A percentile compares a stretch with the other conserved stretches of the same genome.
Conservation (phyloP, 2,329 filamentous ascomycete species). For the Akanthomyces muscarius region DNA sequence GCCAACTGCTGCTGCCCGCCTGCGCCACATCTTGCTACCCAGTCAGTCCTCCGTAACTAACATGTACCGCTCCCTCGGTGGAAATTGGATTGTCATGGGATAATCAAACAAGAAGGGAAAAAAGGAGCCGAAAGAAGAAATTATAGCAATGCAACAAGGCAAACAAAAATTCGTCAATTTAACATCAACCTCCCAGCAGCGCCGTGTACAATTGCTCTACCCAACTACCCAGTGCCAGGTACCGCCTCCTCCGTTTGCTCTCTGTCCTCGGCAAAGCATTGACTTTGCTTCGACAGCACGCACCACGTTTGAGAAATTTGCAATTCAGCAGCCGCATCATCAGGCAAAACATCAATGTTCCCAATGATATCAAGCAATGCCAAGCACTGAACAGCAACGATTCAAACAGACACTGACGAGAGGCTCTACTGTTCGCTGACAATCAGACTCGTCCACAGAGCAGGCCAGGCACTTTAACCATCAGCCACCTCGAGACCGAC, state of each 20-base stretch:
- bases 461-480: too few species aligned
- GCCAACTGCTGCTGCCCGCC: neutral
- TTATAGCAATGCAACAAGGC: neutral
- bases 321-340: neutral
- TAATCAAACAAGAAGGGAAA: neutral
- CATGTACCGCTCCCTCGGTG: too few species aligned
- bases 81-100: too few species aligned
- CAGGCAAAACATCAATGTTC: neutral
- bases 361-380: too few species aligned
- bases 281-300: neutral
- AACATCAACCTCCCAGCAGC: too few species aligned
- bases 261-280: neutral
- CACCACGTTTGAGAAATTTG: neutral
- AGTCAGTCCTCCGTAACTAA: too few species aligned
- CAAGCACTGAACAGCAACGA: too few species aligned
- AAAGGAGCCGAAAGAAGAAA: neutral
- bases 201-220: neutral
- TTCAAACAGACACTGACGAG: too few species aligned
- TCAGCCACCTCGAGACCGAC: neutral
- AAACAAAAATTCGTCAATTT: too few species aligned
- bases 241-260: neutral
- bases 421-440: neutral
- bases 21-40: neutral
- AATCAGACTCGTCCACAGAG: too few species aligned
- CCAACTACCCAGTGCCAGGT: neutral